Evolutionary conservation across 2,329 filamentous ascomycete species (phyloP), one percentile per base, ranked within the genome.

Genomic region (Xylariaceae sp.): DNA sequence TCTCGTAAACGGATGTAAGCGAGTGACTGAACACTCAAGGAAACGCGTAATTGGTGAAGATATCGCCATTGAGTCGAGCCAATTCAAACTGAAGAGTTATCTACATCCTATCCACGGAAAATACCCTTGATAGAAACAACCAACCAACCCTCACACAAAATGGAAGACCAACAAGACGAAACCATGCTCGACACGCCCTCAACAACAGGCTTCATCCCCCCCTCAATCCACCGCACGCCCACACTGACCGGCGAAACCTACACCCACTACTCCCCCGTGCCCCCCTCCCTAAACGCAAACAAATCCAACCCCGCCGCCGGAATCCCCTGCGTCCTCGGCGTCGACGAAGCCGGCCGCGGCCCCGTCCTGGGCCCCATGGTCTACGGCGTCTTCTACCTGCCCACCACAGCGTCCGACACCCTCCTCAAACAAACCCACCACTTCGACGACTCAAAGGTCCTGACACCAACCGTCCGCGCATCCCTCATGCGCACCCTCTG

Each of bases 391-490:
- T 88, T 87, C 76, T 86, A 83, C 77, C 89, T 95, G 65, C 95
- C 95, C 55, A 74, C 90, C 1, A 81, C 85, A 0, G 78, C 86
- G 34, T 83, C 87, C 30, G 86, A 88, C 70, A 82, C 88, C 1
- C 84, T 97, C 34, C 86, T 97, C 18, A 88, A 90, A 55, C 76
- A 84, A 42, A 85, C 86, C 3, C 88, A 96, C 77, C 89, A 88
- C 78, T 97, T 97, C 76, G 89, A 97, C 79, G 93, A 97, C 79
- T 95, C 89, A 73, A 97, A 97, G 77, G 90, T 92, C 4, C 84
- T 97, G 45, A 95, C 89, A 0, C 84, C 92, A 0, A 77, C 80
- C n/a, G 85, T 93, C 44, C 90, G 93, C 64, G 87, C 89, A 11
- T 75, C 80, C 7, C 83, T 97, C 10, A 82, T 88, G 81, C 73